phyloP scores from a whole-genome alignment of 2,329 filamentous ascomycete species.

The Hypoxylon sp. region DNA sequence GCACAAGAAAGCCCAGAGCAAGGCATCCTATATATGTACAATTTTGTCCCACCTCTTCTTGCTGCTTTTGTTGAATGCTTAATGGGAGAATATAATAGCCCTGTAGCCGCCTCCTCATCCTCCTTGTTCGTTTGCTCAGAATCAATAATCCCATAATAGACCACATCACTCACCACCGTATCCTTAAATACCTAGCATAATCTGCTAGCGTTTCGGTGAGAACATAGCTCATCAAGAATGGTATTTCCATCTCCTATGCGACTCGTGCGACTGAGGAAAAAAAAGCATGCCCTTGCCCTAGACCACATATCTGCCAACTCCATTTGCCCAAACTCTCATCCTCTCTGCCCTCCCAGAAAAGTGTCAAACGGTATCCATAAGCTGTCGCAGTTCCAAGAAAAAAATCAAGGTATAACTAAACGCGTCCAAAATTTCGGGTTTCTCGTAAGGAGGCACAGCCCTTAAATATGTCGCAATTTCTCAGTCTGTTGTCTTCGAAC shows the following conservation, averaged over 20 bases:
- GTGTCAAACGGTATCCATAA: constrained; percentile 53
- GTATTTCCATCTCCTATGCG: constrained; percentile 38
- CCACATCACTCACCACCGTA: not conserved
- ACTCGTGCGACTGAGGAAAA: constrained; percentile 22
- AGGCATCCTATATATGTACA: constrained; percentile 29
- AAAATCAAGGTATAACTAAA: constrained; percentile 42
- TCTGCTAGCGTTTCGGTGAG: constrained; percentile 22
- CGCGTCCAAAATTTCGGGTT: constrained; percentile 31
- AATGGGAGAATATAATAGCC: constrained; percentile 15
- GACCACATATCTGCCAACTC: constrained; percentile 46
- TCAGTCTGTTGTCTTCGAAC: constrained; percentile 6
- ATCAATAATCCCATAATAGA: constrained; percentile 9
- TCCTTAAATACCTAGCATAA: constrained; percentile 23
- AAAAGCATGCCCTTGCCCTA: constrained; percentile 33
- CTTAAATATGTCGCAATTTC: constrained; percentile 37
- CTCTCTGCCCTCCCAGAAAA: constrained; percentile 35
- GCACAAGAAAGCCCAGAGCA: constrained; percentile 19
- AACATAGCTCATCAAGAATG: constrained; percentile 37
- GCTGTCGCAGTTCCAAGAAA: constrained; percentile 43
- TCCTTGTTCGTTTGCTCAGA: constrained; percentile 11
- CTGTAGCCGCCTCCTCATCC: not conserved
- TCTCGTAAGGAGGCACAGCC: constrained; percentile 6
- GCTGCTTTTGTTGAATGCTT: constrained; percentile 22
- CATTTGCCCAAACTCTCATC: constrained; percentile 44
- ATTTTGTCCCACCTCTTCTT: constrained; percentile 4